phyloP scores from a whole-genome alignment of 2,329 filamentous ascomycete genomes.

The Aspergillus clavatus region DNA sequence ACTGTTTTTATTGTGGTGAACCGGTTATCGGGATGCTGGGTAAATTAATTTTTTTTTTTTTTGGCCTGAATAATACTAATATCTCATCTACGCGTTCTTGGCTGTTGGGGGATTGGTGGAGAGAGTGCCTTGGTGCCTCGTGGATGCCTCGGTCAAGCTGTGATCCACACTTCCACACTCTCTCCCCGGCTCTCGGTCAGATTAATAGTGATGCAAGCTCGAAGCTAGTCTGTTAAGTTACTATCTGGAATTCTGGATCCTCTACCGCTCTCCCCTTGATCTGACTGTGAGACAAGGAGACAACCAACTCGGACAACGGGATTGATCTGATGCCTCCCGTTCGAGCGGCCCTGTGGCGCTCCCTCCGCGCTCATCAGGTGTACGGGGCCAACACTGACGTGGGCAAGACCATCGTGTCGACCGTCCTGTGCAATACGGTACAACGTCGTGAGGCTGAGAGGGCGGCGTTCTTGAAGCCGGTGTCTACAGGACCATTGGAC shows the following conservation, averaged over 20 bases:
- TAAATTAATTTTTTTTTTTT: no score
- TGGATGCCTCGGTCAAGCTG: not conserved
- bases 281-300: not conserved
- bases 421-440: slow-evolving; percentile 63
- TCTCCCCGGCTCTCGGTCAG: no score
- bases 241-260: no score
- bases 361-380: slow-evolving; percentile 65
- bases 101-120: not conserved
- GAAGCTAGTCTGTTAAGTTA: no score
- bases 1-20: slow-evolving; percentile 4
- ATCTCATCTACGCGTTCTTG: not conserved
- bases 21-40: not conserved
- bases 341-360: slow-evolving; percentile 62
- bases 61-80: no score
- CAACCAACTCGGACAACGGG: not conserved
- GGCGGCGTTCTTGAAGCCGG: slow-evolving; percentile 70
- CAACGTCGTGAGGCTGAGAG: slow-evolving; percentile 36
- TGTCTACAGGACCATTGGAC: slow-evolving; percentile 66
- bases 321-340: slow-evolving; percentile 43
- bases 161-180: no score
- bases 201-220: no score
- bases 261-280: not conserved
- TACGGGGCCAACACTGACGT: slow-evolving; percentile 82
- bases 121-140: not conserved
- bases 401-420: slow-evolving; percentile 77